Conservation (phyloP, 1,284 basidiomycete genomes). For the Phenoliferia sp. region DNA sequence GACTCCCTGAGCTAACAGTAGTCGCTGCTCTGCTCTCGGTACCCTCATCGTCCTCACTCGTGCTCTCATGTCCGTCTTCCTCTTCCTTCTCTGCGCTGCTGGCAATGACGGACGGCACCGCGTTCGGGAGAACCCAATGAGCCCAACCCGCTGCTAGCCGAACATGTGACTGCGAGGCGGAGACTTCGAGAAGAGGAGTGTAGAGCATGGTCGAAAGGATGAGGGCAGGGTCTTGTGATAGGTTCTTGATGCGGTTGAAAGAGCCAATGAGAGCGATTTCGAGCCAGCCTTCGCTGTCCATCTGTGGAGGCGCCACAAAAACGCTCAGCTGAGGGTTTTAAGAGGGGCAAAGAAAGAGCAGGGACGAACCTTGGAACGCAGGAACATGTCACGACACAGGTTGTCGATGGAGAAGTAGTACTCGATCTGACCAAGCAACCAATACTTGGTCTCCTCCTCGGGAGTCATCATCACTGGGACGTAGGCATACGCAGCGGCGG, state of each 20-base stretch:
- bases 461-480: not conserved
- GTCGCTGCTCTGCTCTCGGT: not conserved
- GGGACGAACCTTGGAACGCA: conserved; percentile 47
- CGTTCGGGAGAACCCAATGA: conserved; percentile 30
- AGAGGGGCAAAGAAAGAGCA: conserved; percentile 2
- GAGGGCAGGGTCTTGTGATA: conserved; percentile 62
- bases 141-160: conserved; percentile 29
- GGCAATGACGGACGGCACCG: conserved; percentile 15
- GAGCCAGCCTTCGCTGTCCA: conserved; percentile 86
- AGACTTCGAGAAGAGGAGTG: conserved; percentile 68
- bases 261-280: conserved; percentile 71
- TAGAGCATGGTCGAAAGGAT: conserved; percentile 66
- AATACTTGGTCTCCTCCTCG: conserved; percentile 31
- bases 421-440: conserved; percentile 56
- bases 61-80: not conserved
- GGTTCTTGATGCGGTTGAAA: conserved; percentile 72
- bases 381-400: conserved; percentile 72
- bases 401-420: conserved; percentile 85
- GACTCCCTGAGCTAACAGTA: not conserved
- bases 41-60: not conserved
- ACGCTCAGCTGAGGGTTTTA: not conserved
- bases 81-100: not conserved
- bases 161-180: conserved; percentile 41
- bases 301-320: conserved; percentile 51
- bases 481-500: not conserved